Base-by-base conservation (phyloP, 2,329 filamentous ascomycete species). In the Alternaria incomplexa region DNA sequence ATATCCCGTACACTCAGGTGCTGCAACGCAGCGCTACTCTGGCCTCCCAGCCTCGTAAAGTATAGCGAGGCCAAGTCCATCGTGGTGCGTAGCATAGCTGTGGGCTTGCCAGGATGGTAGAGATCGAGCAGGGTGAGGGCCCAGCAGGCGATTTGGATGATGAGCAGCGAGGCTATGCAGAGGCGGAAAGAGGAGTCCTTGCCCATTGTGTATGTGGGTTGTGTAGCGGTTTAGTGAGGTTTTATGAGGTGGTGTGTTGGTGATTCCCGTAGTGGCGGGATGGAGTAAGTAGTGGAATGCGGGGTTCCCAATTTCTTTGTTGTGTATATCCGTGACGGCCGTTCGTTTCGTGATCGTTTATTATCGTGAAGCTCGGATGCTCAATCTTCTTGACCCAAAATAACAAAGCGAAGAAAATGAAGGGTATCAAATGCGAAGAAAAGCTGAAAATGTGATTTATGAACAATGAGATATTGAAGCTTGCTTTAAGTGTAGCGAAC, bases 131-230 rank as follows among this genome's bases (percentile, higher is more conserved):
- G 64, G 1, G 73, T 74, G 2, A 78, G 60, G 43, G 67, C 53
- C 76, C 76, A 79, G 67, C 72, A 76, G 12, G 70, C 67, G 20
- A 72, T 61, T 62, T 79, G 76, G 36, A 78, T 61, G 20, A 70
- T 52, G 44, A 78, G 71, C 11, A 79, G 73, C 45, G 77, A 61
- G 40, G 67, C 64, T 57, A 79, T 72, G 68, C 68, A 72, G 48
- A 69, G 28, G 47, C 74, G 74, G 64, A 78, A 72, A 2, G 74
- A 71, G 5, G 72, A 61, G 4, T 72, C 65, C 59, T 75, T 77
- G 15, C 65, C 47, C 75, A 76, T 78, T 46, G 15, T 66, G 36
- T 23, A 17, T 26, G 22, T 1, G 28, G 17, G 40, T 53, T 15
- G 17, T 53, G 23, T 48, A n/a, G n/a, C n/a, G n/a, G n/a, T n/a